Base-by-base conservation (phyloP, 1,284 basidiomycete species). In the Moniliophthora roreri region DNA sequence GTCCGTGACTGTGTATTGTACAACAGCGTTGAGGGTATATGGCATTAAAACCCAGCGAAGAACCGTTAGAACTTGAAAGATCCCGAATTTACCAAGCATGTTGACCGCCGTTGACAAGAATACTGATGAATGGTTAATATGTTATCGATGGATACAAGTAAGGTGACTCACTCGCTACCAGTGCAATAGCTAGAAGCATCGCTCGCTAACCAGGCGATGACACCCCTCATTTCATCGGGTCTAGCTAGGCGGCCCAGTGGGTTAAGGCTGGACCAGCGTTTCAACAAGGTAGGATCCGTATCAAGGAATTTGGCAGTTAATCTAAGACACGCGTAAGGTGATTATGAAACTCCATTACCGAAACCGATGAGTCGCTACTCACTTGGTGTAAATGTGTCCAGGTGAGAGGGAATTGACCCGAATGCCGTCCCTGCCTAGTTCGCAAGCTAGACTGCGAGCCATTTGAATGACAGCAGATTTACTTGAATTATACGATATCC, bases 391-490 rank as follows among this genome's bases (percentile, higher is more conserved):
- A 37, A 91, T 90, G 66, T 90, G 78, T 2, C 89, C 89, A 0
- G 87, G 87, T 7, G 85, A 89, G 49, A 90, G 73, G n/a, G 84
- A 75, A 65, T 91, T 90, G 53, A 92, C 87, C 5, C 89, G 76
- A 56, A 94, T 93, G 2, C 78, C 71, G 63, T 83, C 75, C 20
- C 69, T 74, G 4, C 89, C 89, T 51, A 91, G 81, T 66, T 94
- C 92, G 66, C 88, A 89, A 3, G 92, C 91, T 79, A 93, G 82
- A 70, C 87, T 93, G 57, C 89, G 80, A 18, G 75, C 84, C 84
- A 93, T 89, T 69, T 93, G 91, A 40, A 91, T 68, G 5, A 93
- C 87, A 2, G 86, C 91, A 2, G 87, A 83, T 71, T 93, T 93
- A 70, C 86, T 89, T 49, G 84, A 79, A 69, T 92, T 92, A 73